Evolutionary conservation across 2,329 filamentous ascomycete species (phyloP).

Genomic region (Dothideomycetes sp.): DNA sequence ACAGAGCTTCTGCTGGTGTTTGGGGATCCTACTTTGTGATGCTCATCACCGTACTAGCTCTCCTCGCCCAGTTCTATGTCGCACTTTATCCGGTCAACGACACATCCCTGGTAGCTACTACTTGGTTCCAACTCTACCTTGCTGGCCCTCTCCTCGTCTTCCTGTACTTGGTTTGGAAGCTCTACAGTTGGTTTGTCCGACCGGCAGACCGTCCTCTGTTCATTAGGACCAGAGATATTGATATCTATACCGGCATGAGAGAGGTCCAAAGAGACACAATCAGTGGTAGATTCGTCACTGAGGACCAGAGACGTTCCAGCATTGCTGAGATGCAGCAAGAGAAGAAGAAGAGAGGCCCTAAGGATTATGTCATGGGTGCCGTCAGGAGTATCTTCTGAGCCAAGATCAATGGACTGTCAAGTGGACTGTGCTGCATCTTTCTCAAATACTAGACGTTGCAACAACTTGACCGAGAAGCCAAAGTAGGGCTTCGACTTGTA

Average conservation of each 20-base stretch:
- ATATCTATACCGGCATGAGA: conserved; percentile 17
- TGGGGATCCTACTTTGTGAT: conserved; percentile 54
- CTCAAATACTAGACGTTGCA: too few species aligned
- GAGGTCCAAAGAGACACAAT: background rate
- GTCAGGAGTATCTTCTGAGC: background rate
- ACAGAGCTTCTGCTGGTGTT: conserved; percentile 48
- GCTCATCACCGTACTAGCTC: conserved; percentile 42
- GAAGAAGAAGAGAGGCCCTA: background rate
- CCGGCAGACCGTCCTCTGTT: conserved; percentile 11
- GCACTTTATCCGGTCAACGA: conserved; percentile 13
- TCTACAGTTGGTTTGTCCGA: conserved; percentile 13
- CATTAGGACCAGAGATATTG: conserved; percentile 18
- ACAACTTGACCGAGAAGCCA: too few species aligned
- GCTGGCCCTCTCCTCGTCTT: conserved; percentile 18
- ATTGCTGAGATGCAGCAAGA: too few species aligned
- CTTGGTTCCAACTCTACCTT: conserved; percentile 20
- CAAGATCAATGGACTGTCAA: too few species aligned
- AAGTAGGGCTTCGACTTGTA: too few species aligned
- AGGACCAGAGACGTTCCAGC: too few species aligned
- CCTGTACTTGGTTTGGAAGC: conserved; percentile 19
- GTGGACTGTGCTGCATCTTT: too few species aligned
- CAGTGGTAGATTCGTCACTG: background rate
- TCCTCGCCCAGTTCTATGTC: conserved; percentile 37
- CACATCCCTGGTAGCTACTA: conserved; percentile 6
- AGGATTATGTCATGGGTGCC: background rate